Evolutionary conservation across 2,329 filamentous ascomycete genomes (phyloP).

Genomic region (Cordyceps militaris): DNA sequence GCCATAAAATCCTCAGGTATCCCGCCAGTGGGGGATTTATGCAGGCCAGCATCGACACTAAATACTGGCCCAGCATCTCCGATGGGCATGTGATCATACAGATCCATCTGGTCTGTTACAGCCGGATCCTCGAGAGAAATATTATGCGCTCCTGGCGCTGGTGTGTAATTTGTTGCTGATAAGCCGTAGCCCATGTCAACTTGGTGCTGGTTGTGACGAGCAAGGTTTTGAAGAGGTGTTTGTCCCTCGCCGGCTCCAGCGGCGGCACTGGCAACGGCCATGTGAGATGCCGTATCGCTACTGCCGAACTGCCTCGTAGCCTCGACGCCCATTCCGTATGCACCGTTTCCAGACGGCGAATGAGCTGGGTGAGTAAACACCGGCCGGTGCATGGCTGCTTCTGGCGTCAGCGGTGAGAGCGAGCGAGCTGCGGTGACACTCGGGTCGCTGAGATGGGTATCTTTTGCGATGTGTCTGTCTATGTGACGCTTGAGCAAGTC

Average conservation of each 20-base stretch:
- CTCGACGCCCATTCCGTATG: neutral
- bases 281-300: neutral
- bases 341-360: neutral
- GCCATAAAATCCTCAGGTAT: conserved; percentile 84
- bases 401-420: conserved; percentile 1
- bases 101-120: conserved; percentile 45
- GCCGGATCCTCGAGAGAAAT: neutral
- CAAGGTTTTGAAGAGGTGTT: neutral
- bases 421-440: neutral
- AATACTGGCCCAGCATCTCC: conserved; percentile 77
- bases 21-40: conserved; percentile 75
- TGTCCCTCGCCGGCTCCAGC: neutral
- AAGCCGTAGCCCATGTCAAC: neutral
- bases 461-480: conserved; percentile 73
- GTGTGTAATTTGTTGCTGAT: neutral
- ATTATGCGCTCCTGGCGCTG: neutral
- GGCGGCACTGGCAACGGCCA: neutral
- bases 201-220: neutral
- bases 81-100: conserved; percentile 55
- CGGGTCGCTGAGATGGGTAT: conserved; percentile 47
- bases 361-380: neutral
- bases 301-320: neutral
- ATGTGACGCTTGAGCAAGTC: conserved; percentile 83
- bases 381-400: neutral
- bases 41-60: conserved; percentile 68